These are phyloP conservation scores for Tylopilus orsonianus DNA, from an alignment of 1,284 basidiomycete genomes.

Conservation along the genomic window DNA sequence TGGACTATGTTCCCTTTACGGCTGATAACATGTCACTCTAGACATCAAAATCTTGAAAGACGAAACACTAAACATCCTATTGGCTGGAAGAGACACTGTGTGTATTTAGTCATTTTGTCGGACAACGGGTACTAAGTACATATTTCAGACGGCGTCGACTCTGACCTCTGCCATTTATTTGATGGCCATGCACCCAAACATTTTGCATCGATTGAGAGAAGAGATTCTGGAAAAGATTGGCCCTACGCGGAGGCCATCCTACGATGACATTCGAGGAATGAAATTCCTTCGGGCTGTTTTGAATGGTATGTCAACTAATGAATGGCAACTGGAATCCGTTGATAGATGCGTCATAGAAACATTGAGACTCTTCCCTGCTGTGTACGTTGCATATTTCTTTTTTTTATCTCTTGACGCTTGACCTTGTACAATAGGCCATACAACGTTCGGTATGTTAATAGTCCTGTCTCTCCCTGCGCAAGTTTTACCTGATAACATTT, in stretches of 20 bases:
- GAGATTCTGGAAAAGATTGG: constrained; percentile 49
- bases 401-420: no score
- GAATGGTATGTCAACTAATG: constrained; percentile 38
- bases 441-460: constrained; percentile 33
- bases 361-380: constrained; percentile 56
- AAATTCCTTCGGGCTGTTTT: constrained; percentile 51
- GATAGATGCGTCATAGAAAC: constrained; percentile 42
- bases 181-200: constrained; percentile 47
- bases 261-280: constrained; percentile 47
- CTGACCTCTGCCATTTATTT: constrained; percentile 53
- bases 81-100: constrained; percentile 50
- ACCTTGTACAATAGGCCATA: constrained; percentile 25
- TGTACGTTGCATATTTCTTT: no score
- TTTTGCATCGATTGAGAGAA: constrained; percentile 43
- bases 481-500: no score
- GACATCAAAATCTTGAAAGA: constrained; percentile 40
- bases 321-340: no score
- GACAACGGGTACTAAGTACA: no score
- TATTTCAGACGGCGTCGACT: constrained; percentile 41
- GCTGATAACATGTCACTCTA: constrained; percentile 15
- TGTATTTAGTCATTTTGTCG: constrained; percentile 3
- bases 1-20: background rate
- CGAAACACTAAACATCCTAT: constrained; percentile 46
- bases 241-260: constrained; percentile 39
- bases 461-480: no score